Percentiles rank a stretch among this genome's conserved stretches.
Evolutionary conservation across 768 basidiomycete species (phyloP).

Genomic region (Tylopilus intermedius): DNA sequence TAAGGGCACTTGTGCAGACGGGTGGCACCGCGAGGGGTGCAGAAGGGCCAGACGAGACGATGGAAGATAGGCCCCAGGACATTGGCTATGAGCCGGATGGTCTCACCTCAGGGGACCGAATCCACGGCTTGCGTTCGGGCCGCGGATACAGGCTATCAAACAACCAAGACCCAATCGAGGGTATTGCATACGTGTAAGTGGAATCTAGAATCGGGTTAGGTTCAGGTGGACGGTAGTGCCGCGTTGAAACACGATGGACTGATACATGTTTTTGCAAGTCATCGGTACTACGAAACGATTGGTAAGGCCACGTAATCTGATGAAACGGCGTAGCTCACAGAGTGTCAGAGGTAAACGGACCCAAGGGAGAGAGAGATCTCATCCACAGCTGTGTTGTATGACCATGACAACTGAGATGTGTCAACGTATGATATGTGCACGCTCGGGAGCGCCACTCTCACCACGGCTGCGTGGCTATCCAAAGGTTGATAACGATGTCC

Average conservation of each 20-base stretch:
- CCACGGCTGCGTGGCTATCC: constrained; percentile 33
- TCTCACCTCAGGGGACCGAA: too few relatives aligned
- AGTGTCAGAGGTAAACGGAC: constrained; percentile 56
- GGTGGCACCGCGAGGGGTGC: too few relatives aligned
- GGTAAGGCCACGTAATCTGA: constrained; percentile 32
- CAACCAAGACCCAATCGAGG: too few relatives aligned
- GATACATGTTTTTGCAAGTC: background rate
- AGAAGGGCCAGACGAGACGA: too few relatives aligned
- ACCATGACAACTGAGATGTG: constrained; percentile 47
- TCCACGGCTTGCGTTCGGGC: too few relatives aligned
- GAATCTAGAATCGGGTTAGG: background rate
- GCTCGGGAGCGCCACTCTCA: too few relatives aligned
- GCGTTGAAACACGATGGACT: background rate
- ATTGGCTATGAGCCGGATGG: too few relatives aligned
- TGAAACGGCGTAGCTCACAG: background rate
- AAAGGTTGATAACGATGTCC: background rate
- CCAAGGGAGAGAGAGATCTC: constrained; percentile 36
- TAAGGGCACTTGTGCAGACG: too few relatives aligned
- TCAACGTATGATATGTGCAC: constrained; percentile 37
- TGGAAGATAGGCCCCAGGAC: too few relatives aligned
- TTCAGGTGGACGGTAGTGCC: background rate
- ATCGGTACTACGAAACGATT: constrained; percentile 45
- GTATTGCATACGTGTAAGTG: constrained; percentile 46
- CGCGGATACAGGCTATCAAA: too few relatives aligned
- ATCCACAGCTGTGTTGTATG: too few relatives aligned